Evolutionary conservation across 176 grass and related monocot species (phyloP).

Genomic region (Puya raimondii): DNA sequence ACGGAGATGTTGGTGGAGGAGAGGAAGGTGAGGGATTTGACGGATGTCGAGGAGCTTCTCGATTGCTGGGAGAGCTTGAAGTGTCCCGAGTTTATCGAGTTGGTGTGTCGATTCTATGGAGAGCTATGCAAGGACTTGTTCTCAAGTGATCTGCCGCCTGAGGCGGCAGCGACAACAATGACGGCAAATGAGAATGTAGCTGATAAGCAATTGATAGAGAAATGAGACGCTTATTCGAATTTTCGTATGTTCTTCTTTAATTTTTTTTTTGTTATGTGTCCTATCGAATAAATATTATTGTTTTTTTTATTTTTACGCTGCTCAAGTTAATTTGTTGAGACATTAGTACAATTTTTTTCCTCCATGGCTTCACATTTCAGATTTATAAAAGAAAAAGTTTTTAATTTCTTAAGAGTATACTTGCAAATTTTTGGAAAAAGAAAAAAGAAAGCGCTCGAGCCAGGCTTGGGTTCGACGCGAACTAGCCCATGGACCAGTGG

Average conservation of each 20-base stretch:
- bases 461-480: too few relatives aligned
- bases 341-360: too few relatives aligned
- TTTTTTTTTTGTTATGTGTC: too few relatives aligned
- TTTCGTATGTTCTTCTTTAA: background rate
- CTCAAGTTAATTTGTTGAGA: too few relatives aligned
- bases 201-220: background rate
- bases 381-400: too few relatives aligned
- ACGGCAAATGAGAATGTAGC: background rate
- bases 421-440: too few relatives aligned
- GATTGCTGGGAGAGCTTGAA: slow-evolving; percentile 50
- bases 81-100: slow-evolving; percentile 54
- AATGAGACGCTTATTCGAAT: background rate
- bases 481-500: too few relatives aligned
- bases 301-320: too few relatives aligned
- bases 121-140: slow-evolving; percentile 82
- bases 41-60: slow-evolving; percentile 76
- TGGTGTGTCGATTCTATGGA: slow-evolving; percentile 67
- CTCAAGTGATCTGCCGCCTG: background rate
- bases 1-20: slow-evolving; percentile 79
- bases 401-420: too few relatives aligned
- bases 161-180: background rate
- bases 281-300: too few relatives aligned
- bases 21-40: slow-evolving; percentile 66
- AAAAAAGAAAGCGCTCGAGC: too few relatives aligned
- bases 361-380: too few relatives aligned